Base-by-base conservation (phyloP, 2,329 filamentous ascomycete species). In the Neonectria faginata region DNA sequence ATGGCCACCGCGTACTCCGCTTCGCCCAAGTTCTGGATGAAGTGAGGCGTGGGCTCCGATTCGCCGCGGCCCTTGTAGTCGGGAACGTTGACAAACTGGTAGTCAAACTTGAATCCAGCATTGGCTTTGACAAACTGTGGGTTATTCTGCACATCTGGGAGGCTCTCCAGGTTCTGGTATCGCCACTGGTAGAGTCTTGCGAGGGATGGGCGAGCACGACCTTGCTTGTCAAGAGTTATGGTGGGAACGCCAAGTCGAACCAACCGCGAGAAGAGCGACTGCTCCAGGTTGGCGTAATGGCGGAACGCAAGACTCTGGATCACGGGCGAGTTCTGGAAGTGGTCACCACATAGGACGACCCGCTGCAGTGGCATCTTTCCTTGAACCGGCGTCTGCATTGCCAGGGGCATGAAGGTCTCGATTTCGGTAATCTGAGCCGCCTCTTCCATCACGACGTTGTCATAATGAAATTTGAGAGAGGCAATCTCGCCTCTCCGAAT, bases 381-480 rank as follows among this genome's bases (percentile, higher is more conserved):
- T 56, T 90, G 83, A 69, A 88, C 88, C 20, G 91, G 88, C 67
- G 92, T 93, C 76, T 99, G 97, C 79, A 99, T 86, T n/a, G 94
- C 92, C 57, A 97, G 84, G 0, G 96, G 96, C 68, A 99, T 93
- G 80, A 99, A 98, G 68, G 93, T 97, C 77, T 99, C 96, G 50
- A 97, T 92, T 78, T 99, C 96, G 0, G 95, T 99, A 75, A 99
- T 95, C 76, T 99, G 96, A 12, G 96, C 96, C 5, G 96, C 95
- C 84, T 99, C 96, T 82, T 99, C 96, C 92, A 99, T 97, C 57
- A 99, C 86, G 12, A 99, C 92, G 69, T 97, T 99, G 82, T 98
- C 94, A 74, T 99, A 99, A 71, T 93, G 93, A 80, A 99, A 99
- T 16, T 94, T 94, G n/a, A 98, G 86, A 16, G 88, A 86, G 1